phyloP scores from a whole-genome alignment of 164 flowering plant genomes.

The Berberis vulgaris region DNA sequence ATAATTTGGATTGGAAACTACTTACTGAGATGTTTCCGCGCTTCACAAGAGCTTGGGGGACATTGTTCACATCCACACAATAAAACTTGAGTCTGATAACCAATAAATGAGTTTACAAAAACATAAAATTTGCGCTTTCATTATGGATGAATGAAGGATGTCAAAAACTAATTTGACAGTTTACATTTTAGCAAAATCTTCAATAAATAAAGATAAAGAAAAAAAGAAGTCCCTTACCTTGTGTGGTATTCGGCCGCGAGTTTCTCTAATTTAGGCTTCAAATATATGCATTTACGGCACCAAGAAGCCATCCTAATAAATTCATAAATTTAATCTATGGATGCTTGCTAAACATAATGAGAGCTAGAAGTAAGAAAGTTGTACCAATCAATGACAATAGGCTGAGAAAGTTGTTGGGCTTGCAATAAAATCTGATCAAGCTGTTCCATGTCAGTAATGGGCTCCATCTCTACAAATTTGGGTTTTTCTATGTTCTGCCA shows the following conservation, averaged over 20 bases:
- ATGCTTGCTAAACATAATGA: no score
- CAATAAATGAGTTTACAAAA: neutral
- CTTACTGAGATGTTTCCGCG: slow-evolving; percentile 87
- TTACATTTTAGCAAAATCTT: neutral
- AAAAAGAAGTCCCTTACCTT: slow-evolving; percentile 30
- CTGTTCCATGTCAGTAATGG: slow-evolving; percentile 52
- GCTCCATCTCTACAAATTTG: slow-evolving; percentile 52
- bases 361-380: neutral
- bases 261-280: slow-evolving; percentile 96
- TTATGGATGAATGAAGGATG: neutral
- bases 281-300: slow-evolving; percentile 92
- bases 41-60: slow-evolving; percentile 78
- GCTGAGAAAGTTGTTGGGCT: slow-evolving; percentile 49
- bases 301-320: slow-evolving; percentile 84
- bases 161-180: neutral
- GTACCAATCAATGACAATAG: slow-evolving; percentile 81
- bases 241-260: slow-evolving; percentile 72
- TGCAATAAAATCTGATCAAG: slow-evolving; percentile 51
- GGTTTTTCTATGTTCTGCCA: slow-evolving; percentile 55
- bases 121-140: no score
- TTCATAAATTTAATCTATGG: neutral
- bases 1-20: neutral
- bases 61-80: slow-evolving; percentile 87
- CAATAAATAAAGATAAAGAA: no score
- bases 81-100: slow-evolving; percentile 53